Evolutionary conservation across 139 green algal genomes (phyloP).

Genomic region (Prasinococcaceae sp.): DNA sequence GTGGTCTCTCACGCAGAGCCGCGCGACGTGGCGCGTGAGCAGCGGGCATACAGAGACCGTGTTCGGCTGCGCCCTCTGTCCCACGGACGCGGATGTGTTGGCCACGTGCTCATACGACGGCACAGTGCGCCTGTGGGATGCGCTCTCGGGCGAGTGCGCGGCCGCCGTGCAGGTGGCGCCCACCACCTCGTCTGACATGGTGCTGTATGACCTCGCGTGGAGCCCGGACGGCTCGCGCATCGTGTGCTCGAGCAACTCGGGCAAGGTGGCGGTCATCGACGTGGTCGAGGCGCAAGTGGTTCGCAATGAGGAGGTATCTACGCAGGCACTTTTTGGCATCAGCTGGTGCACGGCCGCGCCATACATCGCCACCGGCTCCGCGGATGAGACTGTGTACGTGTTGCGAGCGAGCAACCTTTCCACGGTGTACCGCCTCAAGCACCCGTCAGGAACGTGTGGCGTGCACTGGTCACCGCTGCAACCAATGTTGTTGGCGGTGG

Average conservation of each 20-base stretch:
- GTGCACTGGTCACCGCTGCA: no score
- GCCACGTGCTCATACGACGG: slow-evolving; percentile 36
- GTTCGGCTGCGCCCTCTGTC: slow-evolving; percentile 31
- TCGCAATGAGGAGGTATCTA: no score
- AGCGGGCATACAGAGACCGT: slow-evolving; percentile 43
- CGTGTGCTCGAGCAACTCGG: no score
- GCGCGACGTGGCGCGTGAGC: slow-evolving; percentile 20
- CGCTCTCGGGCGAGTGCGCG: slow-evolving; percentile 5
- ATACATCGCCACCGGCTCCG: slow-evolving; percentile 2
- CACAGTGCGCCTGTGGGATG: slow-evolving; percentile 35
- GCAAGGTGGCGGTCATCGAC: background rate
- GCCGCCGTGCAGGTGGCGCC: no score
- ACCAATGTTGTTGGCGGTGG: slow-evolving; percentile 26
- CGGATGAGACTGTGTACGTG: background rate
- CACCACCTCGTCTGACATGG: background rate
- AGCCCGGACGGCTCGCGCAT: background rate
- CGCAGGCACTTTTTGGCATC: no score
- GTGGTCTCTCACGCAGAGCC: slow-evolving; percentile 12
- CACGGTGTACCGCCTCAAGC: no score
- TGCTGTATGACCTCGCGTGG: background rate
- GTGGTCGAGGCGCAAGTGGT: no score
- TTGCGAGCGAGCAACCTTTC: no score
- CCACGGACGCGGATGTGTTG: slow-evolving; percentile 26
- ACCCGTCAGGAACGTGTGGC: no score
- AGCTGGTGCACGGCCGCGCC: no score